Conservation (phyloP, 768 basidiomycete species). For the Serpula lacrymans region DNA sequence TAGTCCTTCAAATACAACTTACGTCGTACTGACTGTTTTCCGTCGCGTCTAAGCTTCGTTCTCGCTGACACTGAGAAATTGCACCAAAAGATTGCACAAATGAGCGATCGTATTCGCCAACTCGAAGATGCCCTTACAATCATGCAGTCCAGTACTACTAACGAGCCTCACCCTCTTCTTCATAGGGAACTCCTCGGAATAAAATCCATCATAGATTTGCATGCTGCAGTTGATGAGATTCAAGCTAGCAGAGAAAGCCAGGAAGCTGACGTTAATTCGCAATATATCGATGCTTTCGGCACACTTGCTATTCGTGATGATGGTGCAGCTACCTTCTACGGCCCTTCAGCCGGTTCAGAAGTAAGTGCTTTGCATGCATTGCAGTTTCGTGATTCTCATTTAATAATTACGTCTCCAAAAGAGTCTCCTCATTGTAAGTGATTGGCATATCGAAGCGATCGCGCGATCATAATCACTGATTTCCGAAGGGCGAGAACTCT, state of each 20-base stretch:
- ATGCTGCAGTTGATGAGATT: constrained; percentile 51
- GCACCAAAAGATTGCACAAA: constrained; percentile 62
- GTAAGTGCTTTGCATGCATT: constrained; percentile 39
- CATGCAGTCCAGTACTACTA: constrained; percentile 42
- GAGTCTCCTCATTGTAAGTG: constrained; percentile 56
- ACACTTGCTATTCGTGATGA: constrained; percentile 67
- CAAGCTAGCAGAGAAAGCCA: constrained; percentile 26
- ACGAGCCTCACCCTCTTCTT: constrained; percentile 58
- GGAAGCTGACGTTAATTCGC: constrained; percentile 35
- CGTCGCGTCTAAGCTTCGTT: constrained; percentile 53
- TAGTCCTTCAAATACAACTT: not conserved
- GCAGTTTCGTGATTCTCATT: not conserved
- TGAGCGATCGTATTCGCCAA: constrained; percentile 69
- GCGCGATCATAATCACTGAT: not conserved
- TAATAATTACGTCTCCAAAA: constrained; percentile 15
- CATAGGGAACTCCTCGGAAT: constrained; percentile 57
- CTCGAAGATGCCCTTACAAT: constrained; percentile 66
- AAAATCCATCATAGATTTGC: constrained; percentile 68
- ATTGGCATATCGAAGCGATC: not conserved
- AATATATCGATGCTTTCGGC: constrained; percentile 67
- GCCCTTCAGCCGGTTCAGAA: constrained; percentile 70
- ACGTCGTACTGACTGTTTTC: not conserved
- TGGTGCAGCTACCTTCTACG: constrained; percentile 69
- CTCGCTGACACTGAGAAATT: constrained; percentile 69
- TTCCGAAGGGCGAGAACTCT: constrained; percentile 20